Evolutionary conservation across 2,329 filamentous ascomycete genomes (phyloP).

Genomic region (Emmonsia crescens): DNA sequence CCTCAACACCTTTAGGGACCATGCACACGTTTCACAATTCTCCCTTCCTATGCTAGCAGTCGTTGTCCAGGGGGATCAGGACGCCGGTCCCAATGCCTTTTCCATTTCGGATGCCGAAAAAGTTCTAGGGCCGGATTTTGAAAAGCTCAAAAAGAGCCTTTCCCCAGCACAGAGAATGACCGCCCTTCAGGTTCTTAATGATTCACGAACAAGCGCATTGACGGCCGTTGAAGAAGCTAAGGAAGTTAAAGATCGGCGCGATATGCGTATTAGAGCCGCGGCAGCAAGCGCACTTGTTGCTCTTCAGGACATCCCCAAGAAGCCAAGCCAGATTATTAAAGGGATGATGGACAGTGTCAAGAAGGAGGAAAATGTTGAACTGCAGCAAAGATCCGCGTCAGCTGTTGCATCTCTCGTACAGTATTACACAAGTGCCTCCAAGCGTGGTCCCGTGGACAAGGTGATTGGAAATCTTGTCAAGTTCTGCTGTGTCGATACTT

Average conservation of each 20-base stretch:
- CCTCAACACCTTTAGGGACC: constrained; percentile 81
- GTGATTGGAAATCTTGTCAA: constrained; percentile 92
- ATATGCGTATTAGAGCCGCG: constrained; percentile 75
- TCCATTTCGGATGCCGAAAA: constrained; percentile 80
- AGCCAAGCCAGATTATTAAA: constrained; percentile 85
- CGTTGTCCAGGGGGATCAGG: constrained; percentile 83
- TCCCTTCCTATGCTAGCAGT: constrained; percentile 75
- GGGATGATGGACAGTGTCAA: constrained; percentile 98
- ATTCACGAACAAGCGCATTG: constrained; percentile 60
- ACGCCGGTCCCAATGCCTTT: constrained; percentile 87
- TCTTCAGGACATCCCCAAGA: constrained; percentile 82
- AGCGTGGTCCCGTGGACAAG: constrained; percentile 82
- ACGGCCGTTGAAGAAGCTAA: constrained; percentile 70
- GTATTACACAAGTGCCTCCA: constrained; percentile 68
- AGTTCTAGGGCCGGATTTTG: constrained; percentile 74
- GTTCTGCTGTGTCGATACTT: constrained; percentile 94
- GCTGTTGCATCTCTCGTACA: constrained; percentile 80
- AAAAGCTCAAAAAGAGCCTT: constrained; percentile 78
- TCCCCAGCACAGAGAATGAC: constrained; percentile 80
- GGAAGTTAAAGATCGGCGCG: constrained; percentile 65
- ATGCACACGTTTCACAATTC: constrained; percentile 65
- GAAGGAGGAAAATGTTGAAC: constrained; percentile 77
- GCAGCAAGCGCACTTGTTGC: constrained; percentile 80
- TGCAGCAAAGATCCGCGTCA: constrained; percentile 76
- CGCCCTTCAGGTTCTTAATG: constrained; percentile 64